Percentiles rank a stretch among this genome's conserved stretches.
These are phyloP conservation scores for Aspergillus sp. DNA, from an alignment of 2,329 filamentous ascomycete genomes.

Conservation along the genomic window DNA sequence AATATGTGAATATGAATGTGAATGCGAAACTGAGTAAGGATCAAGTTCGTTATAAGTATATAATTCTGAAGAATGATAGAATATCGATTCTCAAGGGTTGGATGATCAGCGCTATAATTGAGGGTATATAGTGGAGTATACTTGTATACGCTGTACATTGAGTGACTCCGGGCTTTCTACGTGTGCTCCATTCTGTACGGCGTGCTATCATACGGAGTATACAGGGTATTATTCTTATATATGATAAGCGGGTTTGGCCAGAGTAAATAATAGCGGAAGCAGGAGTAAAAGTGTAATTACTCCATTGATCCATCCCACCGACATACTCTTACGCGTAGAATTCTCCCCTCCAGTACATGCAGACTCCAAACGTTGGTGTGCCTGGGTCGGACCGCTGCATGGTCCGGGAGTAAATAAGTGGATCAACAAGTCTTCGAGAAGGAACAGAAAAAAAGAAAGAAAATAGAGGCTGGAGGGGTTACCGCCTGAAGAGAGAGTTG, in stretches of 20 bases:
- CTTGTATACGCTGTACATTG: no score
- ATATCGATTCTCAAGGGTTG: no score
- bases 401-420: slow-evolving; percentile 23
- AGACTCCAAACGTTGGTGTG: slow-evolving; percentile 14
- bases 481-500: slow-evolving; percentile 8
- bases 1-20: background rate
- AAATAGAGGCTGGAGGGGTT: slow-evolving; percentile 12
- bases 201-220: no score
- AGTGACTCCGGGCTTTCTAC: no score
- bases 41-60: no score
- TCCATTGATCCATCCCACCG: background rate
- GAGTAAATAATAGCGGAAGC: background rate
- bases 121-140: no score
- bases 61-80: no score
- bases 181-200: no score
- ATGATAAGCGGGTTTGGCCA: no score
- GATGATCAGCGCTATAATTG: no score
- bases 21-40: no score
- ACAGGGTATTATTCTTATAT: no score
- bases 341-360: background rate
- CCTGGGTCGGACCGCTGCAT: slow-evolving; percentile 33
- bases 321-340: background rate
- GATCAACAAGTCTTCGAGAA: slow-evolving; percentile 14
- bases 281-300: background rate
- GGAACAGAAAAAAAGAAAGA: slow-evolving; percentile 3